Conservation (phyloP, 345 rosid genomes). For the Anacardium occidentale region DNA sequence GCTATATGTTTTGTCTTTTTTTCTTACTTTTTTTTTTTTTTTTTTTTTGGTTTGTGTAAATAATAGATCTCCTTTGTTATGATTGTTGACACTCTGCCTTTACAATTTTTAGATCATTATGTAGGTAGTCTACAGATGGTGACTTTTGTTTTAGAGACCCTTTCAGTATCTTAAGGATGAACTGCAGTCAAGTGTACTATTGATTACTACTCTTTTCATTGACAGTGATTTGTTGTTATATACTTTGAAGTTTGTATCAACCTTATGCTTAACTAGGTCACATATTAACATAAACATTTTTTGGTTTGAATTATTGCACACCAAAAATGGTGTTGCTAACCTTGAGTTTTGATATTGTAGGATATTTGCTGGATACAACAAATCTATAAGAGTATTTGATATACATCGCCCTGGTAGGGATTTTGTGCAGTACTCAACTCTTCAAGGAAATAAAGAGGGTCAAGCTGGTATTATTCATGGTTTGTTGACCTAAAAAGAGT, state of each 20-base stretch:
- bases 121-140: not conserved
- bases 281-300: not conserved
- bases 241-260: not conserved
- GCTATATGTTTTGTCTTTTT: too few species aligned
- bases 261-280: not conserved
- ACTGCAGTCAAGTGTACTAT: not conserved
- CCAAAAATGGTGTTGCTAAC: constrained; percentile 5
- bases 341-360: constrained; percentile 37
- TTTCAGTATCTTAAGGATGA: not conserved
- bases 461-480: constrained; percentile 62
- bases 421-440: constrained; percentile 63
- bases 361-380: constrained; percentile 92
- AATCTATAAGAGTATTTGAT: constrained; percentile 77
- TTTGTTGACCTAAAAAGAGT: constrained; percentile 6
- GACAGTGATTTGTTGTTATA: not conserved
- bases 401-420: constrained; percentile 98
- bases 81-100: not conserved
- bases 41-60: not conserved
- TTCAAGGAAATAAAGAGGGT: constrained; percentile 85
- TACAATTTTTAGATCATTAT: not conserved
- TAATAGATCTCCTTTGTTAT: not conserved
- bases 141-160: not conserved
- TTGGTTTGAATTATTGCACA: constrained; percentile 1
- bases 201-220: not conserved
- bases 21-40: too few species aligned